Base-by-base conservation (phyloP, 2,329 filamentous ascomycete genomes). In the Cyclaneusma minus region DNA sequence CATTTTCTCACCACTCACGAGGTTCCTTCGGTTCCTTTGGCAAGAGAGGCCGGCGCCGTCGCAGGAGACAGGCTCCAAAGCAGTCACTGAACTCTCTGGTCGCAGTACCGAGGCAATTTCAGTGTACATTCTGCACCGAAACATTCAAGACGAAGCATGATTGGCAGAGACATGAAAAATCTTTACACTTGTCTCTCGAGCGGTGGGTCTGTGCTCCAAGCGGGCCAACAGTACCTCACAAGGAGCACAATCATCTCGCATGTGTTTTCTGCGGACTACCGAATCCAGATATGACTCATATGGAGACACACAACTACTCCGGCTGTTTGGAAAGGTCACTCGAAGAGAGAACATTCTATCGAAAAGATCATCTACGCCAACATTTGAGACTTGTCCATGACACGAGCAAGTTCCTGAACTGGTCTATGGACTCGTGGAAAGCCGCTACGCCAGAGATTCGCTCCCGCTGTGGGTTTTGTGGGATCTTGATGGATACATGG, bases 111-210 rank as follows among this genome's bases (percentile, higher is more conserved):
- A 16, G 60, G 55, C 22, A 58, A 58, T 48, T 40, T 47, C 69
- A 75, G 46, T 76, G 70, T 46, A 76, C 70, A 34, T 76, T 76
- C 55, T 76, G 70, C 45, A 74, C 70, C 5, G 68, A 75, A 36
- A 71, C 67, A 0, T 76, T 75, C 48, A 57, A 68, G 36, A 74
- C 69, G 3, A 76, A 76, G 44, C 68, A 76, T 39, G 70, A 76
- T 47, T 76, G 70, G 70, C 68, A 74, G 40, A 57, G 75, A 31
- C 75, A 81, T 44, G 75, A 82, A 41, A 75, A 75, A 37, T 72
- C 69, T 26, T 54, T 71, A 35, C 75, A 66, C 44, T 50, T 67
- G 38, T 80, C 67, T 5, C 64, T 76, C 1, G 70, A 68, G 51
- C 60, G 60, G 30, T 81, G 63, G 76, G 66, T 71, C 32, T 80